These are phyloP conservation scores for Penicillium ochrochloron DNA, from an alignment of 495 filamentous ascomycete species.

Conservation along the genomic window DNA sequence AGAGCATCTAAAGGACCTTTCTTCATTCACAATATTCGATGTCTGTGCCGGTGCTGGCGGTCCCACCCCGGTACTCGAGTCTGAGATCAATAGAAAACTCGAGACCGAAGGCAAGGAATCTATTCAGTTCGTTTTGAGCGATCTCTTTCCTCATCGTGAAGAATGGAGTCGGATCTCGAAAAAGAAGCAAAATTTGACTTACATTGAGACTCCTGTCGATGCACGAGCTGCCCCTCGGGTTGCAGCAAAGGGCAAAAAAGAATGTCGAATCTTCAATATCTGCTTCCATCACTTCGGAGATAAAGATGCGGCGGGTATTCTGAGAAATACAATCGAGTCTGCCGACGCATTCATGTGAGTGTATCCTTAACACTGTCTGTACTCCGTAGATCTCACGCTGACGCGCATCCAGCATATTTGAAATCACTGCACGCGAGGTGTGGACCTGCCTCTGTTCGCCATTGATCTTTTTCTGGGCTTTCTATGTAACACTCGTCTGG, in stretches of 20 bases:
- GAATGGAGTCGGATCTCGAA: slow-evolving; percentile 6
- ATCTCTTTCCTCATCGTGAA: neutral
- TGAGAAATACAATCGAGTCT: neutral
- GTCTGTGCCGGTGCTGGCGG: neutral
- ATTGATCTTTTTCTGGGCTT: neutral
- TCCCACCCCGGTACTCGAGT: neutral
- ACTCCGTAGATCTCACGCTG: neutral
- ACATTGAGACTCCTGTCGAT: neutral
- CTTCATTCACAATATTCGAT: neutral
- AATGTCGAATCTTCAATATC: neutral
- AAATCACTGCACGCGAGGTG: neutral
- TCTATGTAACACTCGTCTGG: neutral
- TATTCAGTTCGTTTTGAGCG: neutral
- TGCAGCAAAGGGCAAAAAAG: neutral
- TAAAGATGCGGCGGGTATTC: neutral
- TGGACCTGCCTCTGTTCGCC: neutral
- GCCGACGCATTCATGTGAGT: neutral
- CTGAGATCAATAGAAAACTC: neutral
- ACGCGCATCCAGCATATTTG: neutral
- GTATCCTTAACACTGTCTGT: neutral
- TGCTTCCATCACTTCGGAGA: slow-evolving; percentile 2
- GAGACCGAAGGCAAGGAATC: neutral
- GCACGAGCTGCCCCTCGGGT: neutral
- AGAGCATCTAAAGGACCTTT: neutral
- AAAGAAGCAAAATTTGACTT: neutral